Conservation (phyloP, 108 stramenopile genomes). For the Epipyxis sp. region DNA sequence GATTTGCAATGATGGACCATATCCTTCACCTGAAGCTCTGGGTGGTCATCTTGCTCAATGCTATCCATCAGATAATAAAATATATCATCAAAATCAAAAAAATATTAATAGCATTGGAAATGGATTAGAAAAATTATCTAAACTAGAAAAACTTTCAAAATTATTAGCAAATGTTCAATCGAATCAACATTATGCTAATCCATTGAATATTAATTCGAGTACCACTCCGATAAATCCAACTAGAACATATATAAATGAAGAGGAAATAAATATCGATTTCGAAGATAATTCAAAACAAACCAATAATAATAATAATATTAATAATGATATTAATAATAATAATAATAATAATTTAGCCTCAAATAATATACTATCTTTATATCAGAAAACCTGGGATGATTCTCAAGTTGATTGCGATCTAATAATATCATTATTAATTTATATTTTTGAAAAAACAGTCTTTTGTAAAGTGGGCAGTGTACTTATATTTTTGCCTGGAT, state of each 20-base stretch:
- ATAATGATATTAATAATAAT: too few species aligned
- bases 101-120: not conserved
- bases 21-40: constrained; percentile 44
- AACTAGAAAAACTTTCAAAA: not conserved
- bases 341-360: too few species aligned
- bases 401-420: constrained; percentile 44
- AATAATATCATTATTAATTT: constrained; percentile 42
- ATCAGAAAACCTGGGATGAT: too few species aligned
- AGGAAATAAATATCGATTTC: too few species aligned
- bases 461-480: constrained; percentile 67
- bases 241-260: too few species aligned
- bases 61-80: constrained; percentile 39
- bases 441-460: constrained; percentile 39
- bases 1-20: constrained; percentile 29
- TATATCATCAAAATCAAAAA: not conserved
- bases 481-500: constrained; percentile 89
- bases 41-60: constrained; percentile 53
- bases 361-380: too few species aligned
- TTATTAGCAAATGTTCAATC: not conserved
- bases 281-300: too few species aligned
- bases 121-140: constrained; percentile 5
- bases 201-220: too few species aligned
- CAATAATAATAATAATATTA: too few species aligned
- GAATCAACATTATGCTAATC: not conserved
- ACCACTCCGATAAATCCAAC: too few species aligned